Percentiles rank a stretch among this genome's conserved stretches.
These are phyloP conservation scores for Arabidopsis arenosa DNA, from an alignment of 345 rosid genomes.

Conservation along the genomic window DNA sequence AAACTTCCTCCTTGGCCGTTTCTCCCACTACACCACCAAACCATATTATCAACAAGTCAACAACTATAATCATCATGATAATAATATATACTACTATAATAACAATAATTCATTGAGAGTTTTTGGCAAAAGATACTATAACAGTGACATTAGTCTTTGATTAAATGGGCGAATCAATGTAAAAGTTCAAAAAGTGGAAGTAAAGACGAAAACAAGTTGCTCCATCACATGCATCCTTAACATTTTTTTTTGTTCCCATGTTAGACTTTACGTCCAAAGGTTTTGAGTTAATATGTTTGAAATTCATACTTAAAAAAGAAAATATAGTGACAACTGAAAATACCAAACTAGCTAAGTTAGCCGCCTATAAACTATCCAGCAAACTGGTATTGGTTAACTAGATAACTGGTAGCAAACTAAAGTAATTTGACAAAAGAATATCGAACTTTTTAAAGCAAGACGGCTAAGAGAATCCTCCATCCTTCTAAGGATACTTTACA, in stretches of 20 bases:
- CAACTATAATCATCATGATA: slow-evolving; percentile 23
- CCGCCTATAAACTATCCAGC: background rate
- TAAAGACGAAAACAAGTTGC: slow-evolving; percentile 38
- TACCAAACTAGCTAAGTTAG: background rate
- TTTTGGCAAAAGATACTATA: slow-evolving; percentile 21
- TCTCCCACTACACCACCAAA: slow-evolving; percentile 52
- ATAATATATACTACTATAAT: background rate
- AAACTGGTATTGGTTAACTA: slow-evolving; percentile 11
- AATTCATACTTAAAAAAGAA: no score
- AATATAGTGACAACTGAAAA: no score
- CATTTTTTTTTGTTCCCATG: slow-evolving; percentile 7
- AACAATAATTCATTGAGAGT: slow-evolving; percentile 1
- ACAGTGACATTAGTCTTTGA: slow-evolving; percentile 29
- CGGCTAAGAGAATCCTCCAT: slow-evolving; percentile 36
- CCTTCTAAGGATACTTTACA: slow-evolving; percentile 32
- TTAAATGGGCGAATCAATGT: slow-evolving; percentile 40
- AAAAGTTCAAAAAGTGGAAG: slow-evolving; percentile 30
- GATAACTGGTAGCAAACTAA: background rate
- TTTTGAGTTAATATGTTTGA: no score
- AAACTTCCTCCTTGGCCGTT: slow-evolving; percentile 44
- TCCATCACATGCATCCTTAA: slow-evolving; percentile 39
- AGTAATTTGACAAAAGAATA: slow-evolving; percentile 28
- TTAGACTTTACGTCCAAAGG: background rate
- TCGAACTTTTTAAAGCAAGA: slow-evolving; percentile 35
- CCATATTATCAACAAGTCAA: slow-evolving; percentile 26